These are phyloP conservation scores for Pseudonectria buxi DNA, from an alignment of 2,329 filamentous ascomycete genomes.

Conservation along the genomic window DNA sequence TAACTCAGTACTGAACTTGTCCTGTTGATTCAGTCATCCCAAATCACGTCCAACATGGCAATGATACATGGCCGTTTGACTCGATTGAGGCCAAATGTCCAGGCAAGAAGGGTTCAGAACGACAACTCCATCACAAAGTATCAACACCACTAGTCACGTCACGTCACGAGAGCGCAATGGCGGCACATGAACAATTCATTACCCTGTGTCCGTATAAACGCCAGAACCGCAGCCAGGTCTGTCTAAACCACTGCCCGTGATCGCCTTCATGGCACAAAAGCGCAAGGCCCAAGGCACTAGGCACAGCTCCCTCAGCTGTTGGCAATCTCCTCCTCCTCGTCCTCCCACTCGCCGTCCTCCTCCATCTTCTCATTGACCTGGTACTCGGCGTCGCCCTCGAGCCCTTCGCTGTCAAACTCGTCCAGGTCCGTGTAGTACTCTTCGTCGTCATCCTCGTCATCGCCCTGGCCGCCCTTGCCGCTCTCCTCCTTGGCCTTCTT, in stretches of 20 bases:
- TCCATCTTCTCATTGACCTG: conserved; percentile 43
- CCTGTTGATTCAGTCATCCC: too few relatives aligned
- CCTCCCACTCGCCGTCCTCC: conserved; percentile 46
- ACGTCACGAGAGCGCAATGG: too few relatives aligned
- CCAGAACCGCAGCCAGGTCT: conserved; percentile 2
- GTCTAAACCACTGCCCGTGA: not conserved
- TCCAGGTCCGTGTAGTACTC: conserved; percentile 42
- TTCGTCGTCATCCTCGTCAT: conserved; percentile 36
- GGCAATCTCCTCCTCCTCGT: conserved; percentile 38
- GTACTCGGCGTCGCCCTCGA: conserved; percentile 44
- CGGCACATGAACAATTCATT: too few relatives aligned
- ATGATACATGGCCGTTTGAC: too few relatives aligned
- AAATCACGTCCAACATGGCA: too few relatives aligned
- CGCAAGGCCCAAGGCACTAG: too few relatives aligned
- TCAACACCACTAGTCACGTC: too few relatives aligned
- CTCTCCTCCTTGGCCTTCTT: conserved; percentile 42
- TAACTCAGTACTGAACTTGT: too few relatives aligned
- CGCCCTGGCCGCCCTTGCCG: conserved; percentile 29
- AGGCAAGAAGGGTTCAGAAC: too few relatives aligned
- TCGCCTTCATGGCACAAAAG: not conserved
- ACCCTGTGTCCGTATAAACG: conserved; percentile 1
- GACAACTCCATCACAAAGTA: too few relatives aligned
- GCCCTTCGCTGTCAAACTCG: conserved; percentile 45
- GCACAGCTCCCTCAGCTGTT: conserved; percentile 12
- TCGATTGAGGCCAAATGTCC: too few relatives aligned